These are phyloP conservation scores for Castanea mollissima DNA, from an alignment of 306 rosid genomes.

Conservation along the genomic window DNA sequence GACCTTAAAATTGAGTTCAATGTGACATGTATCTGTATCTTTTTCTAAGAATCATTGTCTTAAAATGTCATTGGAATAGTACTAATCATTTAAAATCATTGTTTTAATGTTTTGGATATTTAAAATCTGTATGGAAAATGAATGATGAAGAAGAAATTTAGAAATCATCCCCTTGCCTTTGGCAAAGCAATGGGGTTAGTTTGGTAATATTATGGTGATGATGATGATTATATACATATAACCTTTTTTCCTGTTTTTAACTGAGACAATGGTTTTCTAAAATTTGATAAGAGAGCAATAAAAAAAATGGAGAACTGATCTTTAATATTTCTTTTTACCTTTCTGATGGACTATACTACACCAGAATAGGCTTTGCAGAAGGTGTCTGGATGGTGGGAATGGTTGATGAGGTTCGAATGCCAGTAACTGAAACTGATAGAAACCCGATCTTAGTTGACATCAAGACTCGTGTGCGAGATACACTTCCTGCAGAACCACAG, in stretches of 20 bases:
- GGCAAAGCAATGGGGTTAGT: not conserved
- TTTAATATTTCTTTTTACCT: not conserved
- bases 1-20: no score
- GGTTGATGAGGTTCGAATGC: conserved; percentile 80
- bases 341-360: conserved; percentile 14
- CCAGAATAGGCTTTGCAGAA: conserved; percentile 61
- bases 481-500: conserved; percentile 77
- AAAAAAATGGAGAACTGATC: conserved; percentile 10
- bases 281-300: not conserved
- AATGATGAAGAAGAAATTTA: not conserved
- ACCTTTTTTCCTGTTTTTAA: not conserved
- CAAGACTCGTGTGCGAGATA: conserved; percentile 60
- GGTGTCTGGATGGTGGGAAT: conserved; percentile 74
- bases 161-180: not conserved
- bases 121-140: not conserved
- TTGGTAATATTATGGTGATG: not conserved
- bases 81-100: not conserved
- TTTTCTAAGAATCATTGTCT: not conserved
- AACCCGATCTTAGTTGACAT: conserved; percentile 68
- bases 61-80: not conserved
- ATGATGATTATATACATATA: not conserved
- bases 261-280: not conserved
- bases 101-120: not conserved
- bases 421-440: conserved; percentile 30
- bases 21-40: no score